Conservation (phyloP, 2,329 filamentous ascomycete species). For the Purpureocillium lavendulum region DNA sequence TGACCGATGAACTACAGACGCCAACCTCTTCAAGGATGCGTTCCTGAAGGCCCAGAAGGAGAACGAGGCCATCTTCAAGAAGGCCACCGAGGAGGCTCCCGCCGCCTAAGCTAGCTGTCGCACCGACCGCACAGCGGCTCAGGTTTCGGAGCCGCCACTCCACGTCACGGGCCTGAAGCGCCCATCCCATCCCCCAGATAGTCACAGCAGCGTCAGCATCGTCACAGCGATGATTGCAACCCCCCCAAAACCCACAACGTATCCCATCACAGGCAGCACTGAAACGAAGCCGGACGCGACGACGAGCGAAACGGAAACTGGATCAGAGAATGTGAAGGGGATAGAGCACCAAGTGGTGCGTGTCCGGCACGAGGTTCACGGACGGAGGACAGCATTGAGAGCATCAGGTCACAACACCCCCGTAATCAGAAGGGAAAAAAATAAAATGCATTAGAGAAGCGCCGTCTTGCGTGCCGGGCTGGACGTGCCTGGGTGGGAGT, state of each 20-base stretch:
- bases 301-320: constrained; percentile 2
- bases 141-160: constrained; percentile 1
- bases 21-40: constrained; percentile 94
- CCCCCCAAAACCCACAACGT: constrained; percentile 2
- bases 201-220: constrained; percentile 12
- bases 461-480: neutral
- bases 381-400: constrained; percentile 8
- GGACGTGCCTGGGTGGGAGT: too few species aligned
- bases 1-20: constrained; percentile 50
- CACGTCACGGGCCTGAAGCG: constrained; percentile 5
- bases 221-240: constrained; percentile 6
- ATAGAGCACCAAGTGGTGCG: constrained; percentile 5
- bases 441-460: constrained; percentile 1
- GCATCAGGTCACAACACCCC: constrained; percentile 10
- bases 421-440: constrained; percentile 5
- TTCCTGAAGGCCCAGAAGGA: constrained; percentile 96
- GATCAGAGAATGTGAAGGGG: constrained; percentile 3
- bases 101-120: constrained; percentile 12
- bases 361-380: constrained; percentile 4
- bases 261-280: constrained; percentile 1
- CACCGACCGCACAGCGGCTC: neutral
- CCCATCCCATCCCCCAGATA: constrained; percentile 2
- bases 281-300: constrained; percentile 2
- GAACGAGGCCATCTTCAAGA: constrained; percentile 78
- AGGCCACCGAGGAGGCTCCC: constrained; percentile 24